Evolutionary conservation across 495 filamentous ascomycete species (phyloP), one percentile per base, ranked within the genome.

Genomic region (Glutinoglossum americanum): DNA sequence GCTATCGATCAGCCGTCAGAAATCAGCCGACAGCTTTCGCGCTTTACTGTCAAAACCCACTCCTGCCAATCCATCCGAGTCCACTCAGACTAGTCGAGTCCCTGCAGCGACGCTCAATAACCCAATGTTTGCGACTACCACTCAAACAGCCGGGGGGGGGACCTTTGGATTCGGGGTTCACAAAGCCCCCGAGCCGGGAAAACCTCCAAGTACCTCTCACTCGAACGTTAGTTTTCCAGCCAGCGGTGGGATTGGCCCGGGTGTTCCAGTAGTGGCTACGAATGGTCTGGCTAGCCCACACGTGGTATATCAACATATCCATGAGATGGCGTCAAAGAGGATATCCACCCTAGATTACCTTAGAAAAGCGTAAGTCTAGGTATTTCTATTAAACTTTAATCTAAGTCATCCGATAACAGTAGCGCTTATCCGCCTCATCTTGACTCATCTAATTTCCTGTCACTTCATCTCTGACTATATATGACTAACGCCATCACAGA

Each of bases 321-420:
- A 92, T 49, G 89, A 96, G 32, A 80, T 83, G 66, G 83, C 85
- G 8, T 82, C 85, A 23, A 99, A 96, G 73, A 76, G 92, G 61
- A 94, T 97, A 71, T 87, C 89, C n/a, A 99, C 93, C 0, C 66
- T 99, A 28, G 87, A 93, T 64, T 99, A 97, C 62, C 69, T 99
- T 53, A 78, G 88, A 55, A 95, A 93, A 71, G 83, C 86, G 85
- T 94, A 70, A 69, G 84, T 77, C 51, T 8, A 32, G 6, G 35
- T 60, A 3, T 55, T 21, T 33, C 30, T 41, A 30, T 59, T 55
- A 19, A 3, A 21, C 8, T 26, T 41, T 23, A 26, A 27, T 15
- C 6, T 39, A 45, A 19, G 19, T 45, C 3, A 21, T 21, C 41
- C 9, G 17, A 45, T 3, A 45, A 4, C 19, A 21, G n/a, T 7